Base-by-base conservation (phyloP, 2,329 filamentous ascomycete genomes). In the Plectosphaerella plurivora region DNA sequence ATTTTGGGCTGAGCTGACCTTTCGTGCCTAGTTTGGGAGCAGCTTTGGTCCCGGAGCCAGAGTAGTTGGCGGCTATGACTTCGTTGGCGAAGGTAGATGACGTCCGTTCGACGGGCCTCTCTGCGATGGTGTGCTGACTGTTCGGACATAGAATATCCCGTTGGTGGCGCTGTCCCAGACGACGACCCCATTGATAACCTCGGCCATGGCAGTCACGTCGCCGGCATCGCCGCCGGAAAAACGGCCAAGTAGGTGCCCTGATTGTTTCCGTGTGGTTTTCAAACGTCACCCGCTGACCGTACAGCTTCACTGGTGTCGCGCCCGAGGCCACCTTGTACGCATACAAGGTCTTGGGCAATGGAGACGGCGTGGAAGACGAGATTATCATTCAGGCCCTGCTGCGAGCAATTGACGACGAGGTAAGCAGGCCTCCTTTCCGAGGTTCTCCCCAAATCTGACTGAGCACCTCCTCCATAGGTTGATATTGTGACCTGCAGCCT, bases 141-240 rank as follows among this genome's bases (percentile, higher is more conserved):
- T 8, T 33, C 9, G 28, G 9, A 5, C 22, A 5, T 33, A 33
- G 28, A 33, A 9, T 33, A 33, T 33, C 28, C 28, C 7, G 28
- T 12, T 8, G 28, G 28, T 3, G 28, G 11, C 9, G 28, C 28
- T 10, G 28, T 33, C 8, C 28, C 28, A 3, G 28, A 73, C 41
- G 57, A 59, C 16, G 66, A 70, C 33, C 68, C 68, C 0, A 64
- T 67, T 60, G 68, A 70, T 49, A 60, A 60, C 12, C 59, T 63
- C 41, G 66, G 66, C 1, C 69, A 72, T 48, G 69, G 69, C 3
- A 72, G 69, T 5, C 69, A 72, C 51, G 64, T 67, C 3, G 60
- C 64, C 25, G 65, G 64, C 9, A 66, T 67, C 33, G 59, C 64
- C 33, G 62, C 58, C 5, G 57, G 59, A 1, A 53, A 59, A 12